Percentiles rank a stretch among this genome's conserved stretches.
These are phyloP conservation scores for Acacia acuminata DNA, from an alignment of 306 rosid genomes.

Conservation along the genomic window DNA sequence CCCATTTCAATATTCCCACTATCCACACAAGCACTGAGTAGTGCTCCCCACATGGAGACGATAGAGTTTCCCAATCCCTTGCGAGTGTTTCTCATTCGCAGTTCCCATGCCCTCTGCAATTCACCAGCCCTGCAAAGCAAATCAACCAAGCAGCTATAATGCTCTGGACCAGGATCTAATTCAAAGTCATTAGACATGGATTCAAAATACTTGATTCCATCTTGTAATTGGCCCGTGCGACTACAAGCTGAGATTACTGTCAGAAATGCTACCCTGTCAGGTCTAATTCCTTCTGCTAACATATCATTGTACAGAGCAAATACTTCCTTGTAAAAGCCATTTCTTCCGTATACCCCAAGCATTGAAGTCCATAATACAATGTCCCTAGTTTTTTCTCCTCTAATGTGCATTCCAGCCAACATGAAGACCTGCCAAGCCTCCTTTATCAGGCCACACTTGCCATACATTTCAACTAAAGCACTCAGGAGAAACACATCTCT, in stretches of 20 bases:
- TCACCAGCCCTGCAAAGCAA: constrained; percentile 81
- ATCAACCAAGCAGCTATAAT: constrained; percentile 73
- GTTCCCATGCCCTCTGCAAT: constrained; percentile 67
- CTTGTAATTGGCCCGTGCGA: constrained; percentile 67
- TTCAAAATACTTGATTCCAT: constrained; percentile 67
- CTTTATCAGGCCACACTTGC: constrained; percentile 66
- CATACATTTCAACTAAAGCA: constrained; percentile 78
- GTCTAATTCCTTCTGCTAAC: constrained; percentile 65
- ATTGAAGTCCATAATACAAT: constrained; percentile 77
- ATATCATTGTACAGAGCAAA: constrained; percentile 57
- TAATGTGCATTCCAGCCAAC: constrained; percentile 47
- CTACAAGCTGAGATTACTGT: constrained; percentile 78
- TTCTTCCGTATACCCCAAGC: constrained; percentile 76
- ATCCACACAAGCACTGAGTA: constrained; percentile 68
- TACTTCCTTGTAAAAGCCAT: constrained; percentile 55
- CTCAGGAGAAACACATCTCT: constrained; percentile 66
- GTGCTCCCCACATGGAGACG: constrained; percentile 74
- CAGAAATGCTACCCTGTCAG: constrained; percentile 68
- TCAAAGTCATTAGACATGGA: constrained; percentile 63
- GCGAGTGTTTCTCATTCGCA: constrained; percentile 41
- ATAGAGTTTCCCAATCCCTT: constrained; percentile 36
- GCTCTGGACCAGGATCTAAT: constrained; percentile 71
- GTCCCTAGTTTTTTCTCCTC: constrained; percentile 50
- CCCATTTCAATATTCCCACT: constrained; percentile 64
- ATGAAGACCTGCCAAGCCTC: constrained; percentile 63